Base-by-base conservation (phyloP, 1,139 yeast species). In the Taphrina wiesneri region DNA sequence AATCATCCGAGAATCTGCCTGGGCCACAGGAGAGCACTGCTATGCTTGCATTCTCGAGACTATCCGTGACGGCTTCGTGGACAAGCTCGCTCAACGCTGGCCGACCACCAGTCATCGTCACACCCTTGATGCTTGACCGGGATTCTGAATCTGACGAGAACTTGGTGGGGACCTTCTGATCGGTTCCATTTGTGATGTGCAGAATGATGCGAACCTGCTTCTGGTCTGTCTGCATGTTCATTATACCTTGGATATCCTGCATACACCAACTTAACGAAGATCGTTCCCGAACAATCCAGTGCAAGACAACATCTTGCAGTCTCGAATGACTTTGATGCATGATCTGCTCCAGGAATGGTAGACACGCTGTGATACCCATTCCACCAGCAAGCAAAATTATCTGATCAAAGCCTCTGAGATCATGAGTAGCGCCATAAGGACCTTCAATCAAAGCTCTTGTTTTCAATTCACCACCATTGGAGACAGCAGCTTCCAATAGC, bases 351-450 rank as follows among this genome's bases (percentile, higher is more conserved):
- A 67, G 47, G 67, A 78, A 78, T 0, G 78, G 77, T 67, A 79
- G 67, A 1, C 76, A 74, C 0, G 88, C 87, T 1, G 96, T 88
- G 70, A 89, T 81, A 71, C 96, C 96, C 68, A 86, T 86, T 60
- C 93, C 93, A 69, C 91, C 88, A 0, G 87, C 85, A 64, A 87
- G 71, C 57, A 87, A 78, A 21, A 86, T 74, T 2, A 81, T 77
- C 64, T 81, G 82, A 63, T 84, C 85, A 73, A 82, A 87, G 66
- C 82, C 78, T 65, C 81, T 81, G 56, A 85, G 73, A 72, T 90
- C 83, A 67, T 84, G 73, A 15, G 66, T 28, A 1, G 43, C 26
- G 69, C 90, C 87, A 72, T 86, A 86, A 0, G 90, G 89, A 0
- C 90, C 90, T 71, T 86, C 90, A 15, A 86, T 73, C 71, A 71